Evolutionary conservation across 2,329 filamentous ascomycete genomes (phyloP), one percentile per base, ranked within the genome.

Genomic region (Capronia epimyces): DNA sequence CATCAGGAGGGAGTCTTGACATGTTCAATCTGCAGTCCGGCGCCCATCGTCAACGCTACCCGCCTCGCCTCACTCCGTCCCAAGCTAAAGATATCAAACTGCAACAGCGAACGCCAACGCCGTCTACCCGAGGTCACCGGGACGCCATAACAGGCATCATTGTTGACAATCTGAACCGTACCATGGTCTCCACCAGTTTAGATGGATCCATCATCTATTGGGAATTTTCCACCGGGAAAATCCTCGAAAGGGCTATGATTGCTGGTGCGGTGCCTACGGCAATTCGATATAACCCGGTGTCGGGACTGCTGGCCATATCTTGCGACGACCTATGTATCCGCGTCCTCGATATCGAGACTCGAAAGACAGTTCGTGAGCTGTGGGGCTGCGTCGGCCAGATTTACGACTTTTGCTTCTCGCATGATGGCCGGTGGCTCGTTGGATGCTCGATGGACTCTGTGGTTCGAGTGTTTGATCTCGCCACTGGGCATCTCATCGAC

Each of bases 11-110:
- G 36, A 81, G 82, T 27, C 83, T 98, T 49, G 89, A 96, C 67
- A 91, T 95, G 85, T 97, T 87, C 78, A 98, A 98, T 66, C 74
- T 98, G 52, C 93, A 98, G 67, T 97, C 93, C 39, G 93, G 93
- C 39, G 75, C 84, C 16, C 88, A 94, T 67, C 83, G 91, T 51
- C 89, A 94, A 64, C 82, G 86, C 15, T 98, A 95, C 67, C 93
- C 93, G 0, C 83, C 88, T 7, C 80, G 79, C 39, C 69, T 94
- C 40, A 90, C 86, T 1, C 85, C 86, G 1, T 81, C 82, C 0
- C 88, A 95, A 69, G 86, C 87, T 2, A 83, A 86, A 59, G 85
- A 87, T 65, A 67, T 90, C 43, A 87, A 84, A 64, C 71, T 84
- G 60, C 79, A 82, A 61, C 81, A 83, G 63, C 71, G 68, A 46